phyloP scores from a whole-genome alignment of 352 stramenopile species.

The Globisporangium canariense region DNA sequence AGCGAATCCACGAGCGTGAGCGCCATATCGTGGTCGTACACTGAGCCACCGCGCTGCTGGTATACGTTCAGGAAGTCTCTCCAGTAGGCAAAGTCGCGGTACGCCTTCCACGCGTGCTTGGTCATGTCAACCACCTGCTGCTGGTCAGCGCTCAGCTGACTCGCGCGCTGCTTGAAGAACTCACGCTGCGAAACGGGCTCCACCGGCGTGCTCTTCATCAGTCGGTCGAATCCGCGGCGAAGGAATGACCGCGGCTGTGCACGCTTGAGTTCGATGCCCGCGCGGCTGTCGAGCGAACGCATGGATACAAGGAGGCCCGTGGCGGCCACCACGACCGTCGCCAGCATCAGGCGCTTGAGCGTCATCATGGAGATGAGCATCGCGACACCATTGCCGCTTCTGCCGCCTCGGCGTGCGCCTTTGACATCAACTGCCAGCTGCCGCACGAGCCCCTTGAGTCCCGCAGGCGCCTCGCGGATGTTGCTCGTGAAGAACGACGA shows the following conservation, averaged over 20 bases:
- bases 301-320: slow-evolving; percentile 1
- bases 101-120: slow-evolving; percentile 50
- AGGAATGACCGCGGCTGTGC: slow-evolving; percentile 1
- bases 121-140: slow-evolving; percentile 47
- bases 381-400: background rate
- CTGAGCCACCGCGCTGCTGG: slow-evolving; percentile 15
- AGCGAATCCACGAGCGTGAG: slow-evolving; percentile 62
- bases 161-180: slow-evolving; percentile 21
- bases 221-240: background rate
- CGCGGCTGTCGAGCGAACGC: slow-evolving; percentile 2
- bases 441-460: slow-evolving; percentile 61
- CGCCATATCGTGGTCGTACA: slow-evolving; percentile 61
- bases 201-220: background rate
- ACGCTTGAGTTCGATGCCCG: background rate
- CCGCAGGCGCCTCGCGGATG: slow-evolving; percentile 38
- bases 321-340: background rate
- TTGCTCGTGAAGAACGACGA: slow-evolving; percentile 6
- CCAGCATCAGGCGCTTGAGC: background rate
- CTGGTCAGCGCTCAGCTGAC: slow-evolving; percentile 37
- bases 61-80: slow-evolving; percentile 37
- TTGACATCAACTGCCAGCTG: slow-evolving; percentile 79
- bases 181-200: slow-evolving; percentile 15
- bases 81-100: slow-evolving; percentile 37
- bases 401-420: slow-evolving; percentile 19
- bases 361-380: background rate